Evolutionary conservation across 495 filamentous ascomycete species (phyloP).

Genomic region (Sporormia fimetaria): DNA sequence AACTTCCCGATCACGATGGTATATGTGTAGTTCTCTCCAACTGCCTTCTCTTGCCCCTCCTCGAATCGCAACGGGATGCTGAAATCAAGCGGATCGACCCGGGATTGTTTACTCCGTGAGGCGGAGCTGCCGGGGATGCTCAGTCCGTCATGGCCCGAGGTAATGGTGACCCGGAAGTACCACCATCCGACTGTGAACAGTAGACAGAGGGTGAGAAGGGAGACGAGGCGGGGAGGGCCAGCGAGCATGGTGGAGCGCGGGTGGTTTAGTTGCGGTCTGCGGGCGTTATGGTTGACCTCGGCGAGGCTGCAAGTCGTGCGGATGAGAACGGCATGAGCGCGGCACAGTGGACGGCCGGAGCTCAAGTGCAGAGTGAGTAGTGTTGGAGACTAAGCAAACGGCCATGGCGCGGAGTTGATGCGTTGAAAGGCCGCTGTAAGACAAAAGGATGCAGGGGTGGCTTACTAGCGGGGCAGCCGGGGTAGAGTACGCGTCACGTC

Average conservation of each 20-base stretch:
- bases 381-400: too few relatives aligned
- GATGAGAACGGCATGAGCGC: too few relatives aligned
- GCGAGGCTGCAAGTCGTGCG: too few relatives aligned
- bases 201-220: slow-evolving; percentile 10
- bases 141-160: not conserved
- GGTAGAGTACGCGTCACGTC: too few relatives aligned
- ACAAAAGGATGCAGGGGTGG: too few relatives aligned
- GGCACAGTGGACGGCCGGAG: too few relatives aligned
- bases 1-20: slow-evolving; percentile 20
- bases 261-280: not conserved
- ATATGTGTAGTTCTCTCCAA: slow-evolving; percentile 19
- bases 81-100: slow-evolving; percentile 20
- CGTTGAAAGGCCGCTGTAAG: too few relatives aligned
- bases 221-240: slow-evolving; percentile 19
- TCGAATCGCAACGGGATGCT: slow-evolving; percentile 17
- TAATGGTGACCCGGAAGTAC: slow-evolving; percentile 9
- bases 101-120: not conserved
- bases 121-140: slow-evolving; percentile 3
- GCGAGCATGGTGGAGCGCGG: slow-evolving; percentile 19
- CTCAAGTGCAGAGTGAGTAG: too few relatives aligned
- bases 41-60: slow-evolving; percentile 12
- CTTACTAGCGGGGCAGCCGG: too few relatives aligned
- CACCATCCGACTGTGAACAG: slow-evolving; percentile 14
- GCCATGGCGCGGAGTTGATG: too few relatives aligned
- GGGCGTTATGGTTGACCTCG: not conserved